Percentiles rank a stretch among this genome's conserved stretches.
phyloP scores from a whole-genome alignment of 1,139 yeast species.

The Pichia inconspicua region DNA sequence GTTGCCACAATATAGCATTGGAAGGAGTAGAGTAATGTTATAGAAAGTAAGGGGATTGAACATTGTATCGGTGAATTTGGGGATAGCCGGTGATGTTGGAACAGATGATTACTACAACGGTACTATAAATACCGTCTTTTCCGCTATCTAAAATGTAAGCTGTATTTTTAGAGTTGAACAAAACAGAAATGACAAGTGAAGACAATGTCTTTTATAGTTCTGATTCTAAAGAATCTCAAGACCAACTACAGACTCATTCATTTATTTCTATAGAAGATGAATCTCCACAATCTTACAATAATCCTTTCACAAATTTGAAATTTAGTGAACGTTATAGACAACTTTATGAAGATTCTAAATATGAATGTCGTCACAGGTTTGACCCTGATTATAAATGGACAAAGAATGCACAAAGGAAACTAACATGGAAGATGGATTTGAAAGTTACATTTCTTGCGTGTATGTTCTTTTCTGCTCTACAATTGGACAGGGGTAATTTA shows the following conservation, averaged over 20 bases:
- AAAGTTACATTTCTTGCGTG: constrained; percentile 42
- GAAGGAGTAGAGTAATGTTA: too few relatives aligned
- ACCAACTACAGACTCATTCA: not conserved
- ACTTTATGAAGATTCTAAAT: constrained; percentile 35
- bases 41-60: too few relatives aligned
- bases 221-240: not conserved
- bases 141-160: too few relatives aligned
- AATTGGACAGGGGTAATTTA: constrained; percentile 45
- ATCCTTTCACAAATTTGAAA: constrained; percentile 32
- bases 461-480: constrained; percentile 43
- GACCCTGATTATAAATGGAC: constrained; percentile 42
- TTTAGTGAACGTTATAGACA: constrained; percentile 35
- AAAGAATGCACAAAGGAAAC: constrained; percentile 34
- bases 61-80: too few relatives aligned
- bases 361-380: constrained; percentile 37
- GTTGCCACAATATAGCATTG: too few relatives aligned
- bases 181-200: not conserved
- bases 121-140: too few relatives aligned
- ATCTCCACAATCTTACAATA: constrained; percentile 11
- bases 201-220: not conserved
- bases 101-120: too few relatives aligned
- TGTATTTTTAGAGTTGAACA: too few relatives aligned
- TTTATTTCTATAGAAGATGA: constrained; percentile 4
- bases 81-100: too few relatives aligned
- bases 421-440: constrained; percentile 38